Evolutionary conservation across 1,284 basidiomycete genomes (phyloP).

Genomic region (Gomphus bonarii): DNA sequence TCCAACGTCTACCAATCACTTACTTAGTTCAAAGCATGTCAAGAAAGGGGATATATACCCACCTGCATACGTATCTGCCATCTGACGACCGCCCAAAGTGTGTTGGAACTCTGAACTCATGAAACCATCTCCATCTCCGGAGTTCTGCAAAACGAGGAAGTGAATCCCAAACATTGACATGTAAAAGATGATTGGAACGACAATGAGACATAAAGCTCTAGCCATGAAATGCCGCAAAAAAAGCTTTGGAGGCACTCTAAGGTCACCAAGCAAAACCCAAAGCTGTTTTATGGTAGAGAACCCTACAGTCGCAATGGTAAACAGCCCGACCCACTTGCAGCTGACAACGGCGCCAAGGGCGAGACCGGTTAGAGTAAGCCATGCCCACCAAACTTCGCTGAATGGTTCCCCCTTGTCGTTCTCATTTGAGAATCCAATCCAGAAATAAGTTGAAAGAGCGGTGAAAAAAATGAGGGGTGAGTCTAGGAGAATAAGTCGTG

Average conservation of each 20-base stretch:
- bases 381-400: conserved; percentile 84
- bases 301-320: conserved; percentile 96
- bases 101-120: conserved; percentile 99
- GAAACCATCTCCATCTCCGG: conserved; percentile 96
- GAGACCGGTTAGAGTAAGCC: conserved; percentile 83
- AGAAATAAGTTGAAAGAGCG: conserved; percentile 78
- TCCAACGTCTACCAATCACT: conserved; percentile 54
- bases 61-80: conserved; percentile 90
- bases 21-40: conserved; percentile 8
- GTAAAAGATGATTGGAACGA: conserved; percentile 81
- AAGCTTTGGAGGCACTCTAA: conserved; percentile 64
- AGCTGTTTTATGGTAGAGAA: conserved; percentile 79
- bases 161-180: conserved; percentile 95
- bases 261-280: conserved; percentile 86
- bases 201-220: conserved; percentile 81
- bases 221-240: conserved; percentile 85
- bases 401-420: conserved; percentile 71
- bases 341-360: conserved; percentile 86
- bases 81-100: conserved; percentile 82
- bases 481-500: conserved; percentile 93
- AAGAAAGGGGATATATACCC: conserved; percentile 18
- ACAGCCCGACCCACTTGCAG: conserved; percentile 98
- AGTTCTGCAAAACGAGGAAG: conserved; percentile 79
- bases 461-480: conserved; percentile 98
- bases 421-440: conserved; percentile 87